A percentile compares a stretch with the other conserved stretches of the same genome.
phyloP scores from a whole-genome alignment of 768 basidiomycete genomes.

The Lyophyllum shimeji region DNA sequence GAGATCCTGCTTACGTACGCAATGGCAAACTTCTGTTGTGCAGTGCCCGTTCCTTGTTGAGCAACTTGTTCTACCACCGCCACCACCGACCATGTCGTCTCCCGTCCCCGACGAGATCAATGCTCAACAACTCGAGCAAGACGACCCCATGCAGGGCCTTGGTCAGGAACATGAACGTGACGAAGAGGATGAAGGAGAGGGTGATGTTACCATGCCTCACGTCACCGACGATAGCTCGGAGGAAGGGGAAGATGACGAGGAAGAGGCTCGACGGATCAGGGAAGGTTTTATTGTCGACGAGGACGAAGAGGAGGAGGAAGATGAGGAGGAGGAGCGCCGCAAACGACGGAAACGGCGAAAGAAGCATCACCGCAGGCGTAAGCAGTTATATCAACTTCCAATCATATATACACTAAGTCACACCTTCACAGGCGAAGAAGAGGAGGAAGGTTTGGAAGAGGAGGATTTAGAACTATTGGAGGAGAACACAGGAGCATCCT shows the following conservation, averaged over 20 bases:
- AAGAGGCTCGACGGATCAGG: constrained; percentile 74
- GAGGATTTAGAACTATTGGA: constrained; percentile 89
- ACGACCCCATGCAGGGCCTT: constrained; percentile 63
- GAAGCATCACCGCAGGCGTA: constrained; percentile 59
- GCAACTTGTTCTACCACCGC: constrained; percentile 15
- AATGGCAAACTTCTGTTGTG: constrained; percentile 14
- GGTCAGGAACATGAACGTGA: constrained; percentile 50
- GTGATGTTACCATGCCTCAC: constrained; percentile 52
- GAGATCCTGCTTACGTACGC: constrained; percentile 24
- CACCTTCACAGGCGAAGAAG: constrained; percentile 34
- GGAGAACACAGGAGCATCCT: constrained; percentile 86
- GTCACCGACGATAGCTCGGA: constrained; percentile 83
- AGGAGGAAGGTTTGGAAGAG: constrained; percentile 80
- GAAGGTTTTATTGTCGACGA: constrained; percentile 94
- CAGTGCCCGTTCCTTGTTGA: background rate
- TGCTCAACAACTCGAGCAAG: constrained; percentile 23
- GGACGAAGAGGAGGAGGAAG: constrained; percentile 86
- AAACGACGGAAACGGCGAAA: constrained; percentile 67
- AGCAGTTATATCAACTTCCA: constrained; percentile 16
- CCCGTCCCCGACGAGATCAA: constrained; percentile 37
- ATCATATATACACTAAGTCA: constrained; percentile 6
- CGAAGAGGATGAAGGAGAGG: constrained; percentile 53
- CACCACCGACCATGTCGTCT: constrained; percentile 50
- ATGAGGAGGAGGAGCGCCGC: constrained; percentile 60
- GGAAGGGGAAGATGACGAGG: constrained; percentile 88